Conservation (phyloP, 2,329 filamentous ascomycete species). For the Pseudocercospora cruenta region DNA sequence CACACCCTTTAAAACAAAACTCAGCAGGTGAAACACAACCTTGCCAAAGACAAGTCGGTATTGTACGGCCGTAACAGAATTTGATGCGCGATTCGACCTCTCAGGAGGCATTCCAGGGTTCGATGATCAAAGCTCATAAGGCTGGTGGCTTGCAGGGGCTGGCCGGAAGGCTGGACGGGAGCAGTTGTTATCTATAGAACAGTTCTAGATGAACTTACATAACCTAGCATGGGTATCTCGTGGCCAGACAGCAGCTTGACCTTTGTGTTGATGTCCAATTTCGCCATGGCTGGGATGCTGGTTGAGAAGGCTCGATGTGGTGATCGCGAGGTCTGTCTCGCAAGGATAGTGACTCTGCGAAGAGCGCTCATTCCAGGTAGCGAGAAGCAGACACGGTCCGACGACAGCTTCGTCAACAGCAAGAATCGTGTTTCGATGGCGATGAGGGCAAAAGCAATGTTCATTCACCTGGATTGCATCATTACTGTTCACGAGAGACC, state of each 20-base stretch:
- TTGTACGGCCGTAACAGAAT: not conserved
- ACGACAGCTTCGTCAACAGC: not conserved
- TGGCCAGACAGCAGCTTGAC: slow-evolving; percentile 62
- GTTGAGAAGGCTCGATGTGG: slow-evolving; percentile 24
- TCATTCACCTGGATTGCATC: not conserved
- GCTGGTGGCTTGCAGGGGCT: not conserved
- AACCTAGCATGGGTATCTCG: slow-evolving; percentile 64
- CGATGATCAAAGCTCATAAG: not conserved
- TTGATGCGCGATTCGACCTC: not conserved
- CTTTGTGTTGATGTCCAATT: slow-evolving; percentile 51
- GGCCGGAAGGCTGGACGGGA: not conserved
- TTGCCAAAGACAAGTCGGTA: not conserved
- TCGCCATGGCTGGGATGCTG: slow-evolving; percentile 43
- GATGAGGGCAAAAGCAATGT: not conserved
- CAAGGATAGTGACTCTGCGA: slow-evolving; percentile 2
- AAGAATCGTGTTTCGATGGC: not conserved
- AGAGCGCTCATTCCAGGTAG: slow-evolving; percentile 13
- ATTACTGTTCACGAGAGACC: too few species aligned
- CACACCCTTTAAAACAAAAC: slow-evolving; percentile 13
- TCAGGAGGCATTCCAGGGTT: not conserved
- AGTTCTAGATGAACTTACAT: slow-evolving; percentile 38
- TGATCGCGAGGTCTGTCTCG: not conserved
- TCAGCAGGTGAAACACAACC: slow-evolving; percentile 7
- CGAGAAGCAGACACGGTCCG: not conserved
- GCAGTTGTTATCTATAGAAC: not conserved